Evolutionary conservation across 1,284 basidiomycete genomes (phyloP), one percentile per base, ranked within the genome.

Genomic region (Ceratobasidium sp.): DNA sequence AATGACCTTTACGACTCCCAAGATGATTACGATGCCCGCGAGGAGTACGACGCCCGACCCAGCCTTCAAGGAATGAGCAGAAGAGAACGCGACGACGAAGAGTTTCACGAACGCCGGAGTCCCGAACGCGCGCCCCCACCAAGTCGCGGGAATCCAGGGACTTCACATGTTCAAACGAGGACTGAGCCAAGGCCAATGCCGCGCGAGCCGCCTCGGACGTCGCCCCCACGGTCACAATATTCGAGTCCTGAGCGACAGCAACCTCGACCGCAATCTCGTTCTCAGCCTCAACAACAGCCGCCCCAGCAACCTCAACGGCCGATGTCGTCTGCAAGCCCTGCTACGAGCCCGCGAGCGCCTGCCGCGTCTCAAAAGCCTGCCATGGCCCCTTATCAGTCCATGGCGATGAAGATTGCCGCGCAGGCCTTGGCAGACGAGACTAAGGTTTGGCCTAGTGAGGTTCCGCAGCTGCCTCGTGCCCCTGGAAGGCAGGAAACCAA

Each of bases 361-460:
- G 58, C 13, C 18, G 38, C 55, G 38, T 32, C 54, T 38, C 67
- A 47, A 41, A 47, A 52, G 41, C 50, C 64, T 11, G 30, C 21
- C 18, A 9, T n/a, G 14, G 64, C 64, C 41, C 64, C 49, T 30
- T 44, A 44, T 5, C 67, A 71, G 55, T 71, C 67, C 23, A 71
- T 71, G 67, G 67, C 67, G 5, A 71, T 71, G 67, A 71, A 41
- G 67, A 32, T 71, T 6, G 67, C 67, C 23, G 67, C 67, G 28
- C 67, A 59, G 49, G 55, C 67, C 13, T 23, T 71, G 26, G 67
- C 67, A 21, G 57, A 59, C 30, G 67, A 71, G 23, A 46, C 55
- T 13, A 58, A 52, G 43, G 52, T 52, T 28, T 57, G 67, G 67
- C 57, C 67, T 14, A 52, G 28, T 26, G 55, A 59, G 26, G 54